Evolutionary conservation across 148 eudicot genomes (phyloP).

Genomic region (Persicaria tinctoria): DNA sequence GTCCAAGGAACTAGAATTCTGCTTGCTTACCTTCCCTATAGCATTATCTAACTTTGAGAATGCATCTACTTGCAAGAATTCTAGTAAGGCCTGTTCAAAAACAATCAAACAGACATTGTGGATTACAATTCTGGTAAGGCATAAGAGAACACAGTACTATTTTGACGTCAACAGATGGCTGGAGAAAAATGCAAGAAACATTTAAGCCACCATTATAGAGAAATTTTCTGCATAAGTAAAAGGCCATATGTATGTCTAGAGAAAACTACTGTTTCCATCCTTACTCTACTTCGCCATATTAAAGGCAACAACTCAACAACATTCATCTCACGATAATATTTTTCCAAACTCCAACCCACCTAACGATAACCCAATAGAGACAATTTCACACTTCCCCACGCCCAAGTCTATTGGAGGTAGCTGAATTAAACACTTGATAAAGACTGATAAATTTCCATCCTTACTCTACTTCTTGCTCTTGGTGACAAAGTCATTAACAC

Average conservation of each 20-base stretch:
- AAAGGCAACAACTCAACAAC: no score
- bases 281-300: no score
- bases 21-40: slow-evolving; percentile 69
- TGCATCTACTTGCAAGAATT: slow-evolving; percentile 95
- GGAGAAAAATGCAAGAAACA: slow-evolving; percentile 3
- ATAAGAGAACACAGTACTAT: slow-evolving; percentile 78
- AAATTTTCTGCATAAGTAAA: not conserved
- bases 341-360: not conserved
- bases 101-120: slow-evolving; percentile 11
- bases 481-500: no score
- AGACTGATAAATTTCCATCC: no score
- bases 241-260: not conserved
- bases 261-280: not conserved
- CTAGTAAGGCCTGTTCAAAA: slow-evolving; percentile 72
- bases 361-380: no score
- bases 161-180: slow-evolving; percentile 91
- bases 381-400: no score
- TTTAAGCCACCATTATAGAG: no score
- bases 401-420: no score
- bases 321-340: not conserved
- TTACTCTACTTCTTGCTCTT: no score
- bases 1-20: not conserved
- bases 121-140: not conserved
- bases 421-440: no score
- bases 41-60: slow-evolving; percentile 83